Conservation (phyloP, 1,284 basidiomycete genomes). For the Irpex sp. region DNA sequence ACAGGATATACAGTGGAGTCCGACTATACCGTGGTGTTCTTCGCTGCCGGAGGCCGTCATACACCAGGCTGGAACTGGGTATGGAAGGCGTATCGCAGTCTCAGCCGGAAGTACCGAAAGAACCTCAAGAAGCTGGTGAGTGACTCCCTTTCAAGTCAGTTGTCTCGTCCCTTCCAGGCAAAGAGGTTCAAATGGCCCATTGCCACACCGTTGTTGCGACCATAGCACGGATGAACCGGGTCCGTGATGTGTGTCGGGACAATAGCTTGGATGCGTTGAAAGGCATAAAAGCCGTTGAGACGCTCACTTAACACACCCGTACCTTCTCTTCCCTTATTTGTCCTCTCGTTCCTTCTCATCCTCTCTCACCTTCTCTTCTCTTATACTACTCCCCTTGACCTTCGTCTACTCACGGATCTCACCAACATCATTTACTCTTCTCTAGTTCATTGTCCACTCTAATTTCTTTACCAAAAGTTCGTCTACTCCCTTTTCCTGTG, state of each 20-base stretch:
- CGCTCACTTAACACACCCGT: too few species aligned
- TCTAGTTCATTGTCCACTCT: constrained; percentile 79
- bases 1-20: constrained; percentile 60
- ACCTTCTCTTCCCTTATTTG: not conserved
- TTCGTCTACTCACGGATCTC: not conserved
- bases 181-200: too few species aligned
- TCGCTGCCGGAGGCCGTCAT: constrained; percentile 75
- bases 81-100: constrained; percentile 82
- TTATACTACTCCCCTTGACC: not conserved
- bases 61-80: constrained; percentile 86
- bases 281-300: too few species aligned
- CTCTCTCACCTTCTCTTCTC: constrained; percentile 1
- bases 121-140: constrained; percentile 78
- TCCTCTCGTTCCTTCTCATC: not conserved
- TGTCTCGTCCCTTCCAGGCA: not conserved
- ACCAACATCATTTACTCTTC: not conserved
- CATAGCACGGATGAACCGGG: too few species aligned
- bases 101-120: constrained; percentile 83
- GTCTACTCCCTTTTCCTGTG: constrained; percentile 18
- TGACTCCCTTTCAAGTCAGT: not conserved
- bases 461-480: constrained; percentile 84
- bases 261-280: too few species aligned
- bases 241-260: too few species aligned
- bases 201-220: too few species aligned
- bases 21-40: constrained; percentile 84